phyloP scores from a whole-genome alignment of 805 yeast genomes.

The Candida wancherniae region DNA sequence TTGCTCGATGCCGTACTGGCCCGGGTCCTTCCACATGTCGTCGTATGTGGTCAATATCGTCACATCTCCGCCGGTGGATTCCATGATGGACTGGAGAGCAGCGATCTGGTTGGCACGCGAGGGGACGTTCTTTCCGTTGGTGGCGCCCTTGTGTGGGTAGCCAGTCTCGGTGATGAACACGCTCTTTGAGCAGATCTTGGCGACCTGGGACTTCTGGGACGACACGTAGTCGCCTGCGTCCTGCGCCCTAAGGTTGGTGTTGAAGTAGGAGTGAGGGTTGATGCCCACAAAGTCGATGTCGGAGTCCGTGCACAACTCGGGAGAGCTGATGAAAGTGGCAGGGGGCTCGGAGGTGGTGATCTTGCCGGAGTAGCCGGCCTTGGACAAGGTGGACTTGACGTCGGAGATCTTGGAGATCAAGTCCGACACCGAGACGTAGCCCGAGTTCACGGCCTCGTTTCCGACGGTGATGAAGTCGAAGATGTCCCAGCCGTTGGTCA shows the following conservation, averaged over 20 bases:
- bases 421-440: conserved; percentile 56
- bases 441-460: conserved; percentile 75
- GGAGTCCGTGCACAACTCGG: conserved; percentile 63
- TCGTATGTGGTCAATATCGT: conserved; percentile 76
- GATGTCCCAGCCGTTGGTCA: conserved; percentile 61
- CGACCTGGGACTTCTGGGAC: conserved; percentile 55
- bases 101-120: conserved; percentile 59
- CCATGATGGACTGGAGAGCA: conserved; percentile 63
- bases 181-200: conserved; percentile 49
- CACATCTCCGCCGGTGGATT: conserved; percentile 52
- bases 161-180: conserved; percentile 83
- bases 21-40: conserved; percentile 86
- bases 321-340: conserved; percentile 56
- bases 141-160: conserved; percentile 71
- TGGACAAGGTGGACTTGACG: conserved; percentile 53
- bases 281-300: conserved; percentile 80
- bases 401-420: conserved; percentile 58
- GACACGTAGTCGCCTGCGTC: conserved; percentile 68
- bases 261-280: conserved; percentile 85
- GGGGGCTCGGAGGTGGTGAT: conserved; percentile 91
- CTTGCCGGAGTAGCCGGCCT: conserved; percentile 72
- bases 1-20: conserved; percentile 81
- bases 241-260: conserved; percentile 53
- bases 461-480: conserved; percentile 79
- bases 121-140: conserved; percentile 74